Conservation (phyloP, 2,329 filamentous ascomycete genomes). For the Penicillium sp. region DNA sequence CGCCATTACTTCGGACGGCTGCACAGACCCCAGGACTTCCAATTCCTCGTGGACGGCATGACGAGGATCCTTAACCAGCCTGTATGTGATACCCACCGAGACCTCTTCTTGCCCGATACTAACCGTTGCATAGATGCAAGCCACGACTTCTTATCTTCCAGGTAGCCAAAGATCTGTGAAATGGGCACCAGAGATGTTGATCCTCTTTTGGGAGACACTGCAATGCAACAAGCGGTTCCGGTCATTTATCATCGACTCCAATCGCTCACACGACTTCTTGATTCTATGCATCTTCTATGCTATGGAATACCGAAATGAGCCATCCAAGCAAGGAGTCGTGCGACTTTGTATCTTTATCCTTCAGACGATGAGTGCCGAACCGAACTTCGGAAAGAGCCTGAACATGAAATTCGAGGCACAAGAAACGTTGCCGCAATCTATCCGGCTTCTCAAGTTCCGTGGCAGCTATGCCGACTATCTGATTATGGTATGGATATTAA, state of each 20-base stretch:
- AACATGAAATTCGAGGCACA: constrained; percentile 89
- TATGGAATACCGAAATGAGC: constrained; percentile 81
- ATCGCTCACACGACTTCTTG: constrained; percentile 88
- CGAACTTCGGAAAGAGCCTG: constrained; percentile 83
- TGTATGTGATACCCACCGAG: constrained; percentile 36
- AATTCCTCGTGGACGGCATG: constrained; percentile 95
- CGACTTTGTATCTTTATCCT: constrained; percentile 97
- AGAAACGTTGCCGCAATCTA: constrained; percentile 78
- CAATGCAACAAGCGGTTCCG: constrained; percentile 98
- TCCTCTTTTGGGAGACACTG: constrained; percentile 95
- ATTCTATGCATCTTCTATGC: constrained; percentile 90
- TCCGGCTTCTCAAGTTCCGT: constrained; percentile 79
- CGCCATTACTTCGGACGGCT: constrained; percentile 88
- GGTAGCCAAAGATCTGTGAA: constrained; percentile 77
- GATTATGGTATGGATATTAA: constrained; percentile 66
- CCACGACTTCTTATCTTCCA: constrained; percentile 84
- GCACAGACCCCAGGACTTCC: constrained; percentile 93
- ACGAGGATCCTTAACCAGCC: constrained; percentile 89
- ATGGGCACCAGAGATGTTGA: constrained; percentile 92
- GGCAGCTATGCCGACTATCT: constrained; percentile 94
- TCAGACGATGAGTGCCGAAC: constrained; percentile 91
- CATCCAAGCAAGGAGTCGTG: constrained; percentile 86
- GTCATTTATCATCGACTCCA: constrained; percentile 95
- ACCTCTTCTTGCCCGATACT: background rate
- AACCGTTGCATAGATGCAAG: constrained; percentile 63